Evolutionary conservation across 352 stramenopile genomes (phyloP).

Genomic region (Peronosclerospora sorghi): DNA sequence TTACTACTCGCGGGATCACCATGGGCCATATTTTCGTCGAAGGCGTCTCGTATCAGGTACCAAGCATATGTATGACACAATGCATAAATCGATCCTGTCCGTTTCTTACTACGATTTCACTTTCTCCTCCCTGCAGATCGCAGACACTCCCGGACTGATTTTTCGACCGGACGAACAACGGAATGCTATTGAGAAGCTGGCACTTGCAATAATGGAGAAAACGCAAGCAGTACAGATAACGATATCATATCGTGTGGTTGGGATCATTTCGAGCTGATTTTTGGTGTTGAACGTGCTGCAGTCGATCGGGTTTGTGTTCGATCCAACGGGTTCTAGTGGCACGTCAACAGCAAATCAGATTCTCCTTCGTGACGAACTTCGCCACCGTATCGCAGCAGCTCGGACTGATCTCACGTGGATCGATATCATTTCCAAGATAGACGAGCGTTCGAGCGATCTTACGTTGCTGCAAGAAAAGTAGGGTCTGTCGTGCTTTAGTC

Average conservation of each 20-base stretch:
- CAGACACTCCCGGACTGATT: conserved; percentile 65
- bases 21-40: conserved; percentile 84
- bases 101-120: not conserved
- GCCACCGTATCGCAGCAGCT: conserved; percentile 25
- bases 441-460: conserved; percentile 41
- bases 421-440: conserved; percentile 81
- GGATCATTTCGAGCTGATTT: conserved; percentile 1
- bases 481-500: not conserved
- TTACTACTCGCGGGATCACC: conserved; percentile 79
- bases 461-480: conserved; percentile 27
- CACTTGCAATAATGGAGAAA: conserved; percentile 66
- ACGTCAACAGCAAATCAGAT: conserved; percentile 53
- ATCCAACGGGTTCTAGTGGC: conserved; percentile 58
- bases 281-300: conserved; percentile 11
- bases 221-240: conserved; percentile 62
- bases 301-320: conserved; percentile 80
- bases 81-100: not conserved
- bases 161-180: conserved; percentile 48
- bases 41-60: conserved; percentile 69
- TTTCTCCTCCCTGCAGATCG: conserved; percentile 37
- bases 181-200: conserved; percentile 66
- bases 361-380: conserved; percentile 61
- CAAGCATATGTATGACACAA: not conserved
- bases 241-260: not conserved
- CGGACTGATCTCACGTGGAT: conserved; percentile 56